Percentiles rank a stretch among this genome's conserved stretches.
Evolutionary conservation across 805 yeast genomes (phyloP).

Genomic region (Metschnikowia orientalis): DNA sequence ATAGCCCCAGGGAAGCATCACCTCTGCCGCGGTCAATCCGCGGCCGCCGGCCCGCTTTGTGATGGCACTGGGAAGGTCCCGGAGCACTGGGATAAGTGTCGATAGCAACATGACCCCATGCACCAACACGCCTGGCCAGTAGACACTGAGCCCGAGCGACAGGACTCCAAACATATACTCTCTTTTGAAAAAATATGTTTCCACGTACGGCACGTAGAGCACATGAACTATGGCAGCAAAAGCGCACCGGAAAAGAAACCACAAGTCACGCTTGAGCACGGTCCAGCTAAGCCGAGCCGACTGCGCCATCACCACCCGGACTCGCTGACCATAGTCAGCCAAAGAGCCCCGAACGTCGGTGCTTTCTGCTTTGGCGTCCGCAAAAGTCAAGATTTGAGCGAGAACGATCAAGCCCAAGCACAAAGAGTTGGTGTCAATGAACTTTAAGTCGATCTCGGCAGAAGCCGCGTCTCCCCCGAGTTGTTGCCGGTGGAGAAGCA

Average conservation of each 20-base stretch:
- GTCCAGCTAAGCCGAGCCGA: conserved; percentile 1
- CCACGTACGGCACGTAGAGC: too few relatives aligned
- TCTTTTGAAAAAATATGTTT: too few relatives aligned
- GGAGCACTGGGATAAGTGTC: conserved; percentile 11
- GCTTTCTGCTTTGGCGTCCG: conserved; percentile 5
- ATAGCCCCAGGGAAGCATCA: too few relatives aligned
- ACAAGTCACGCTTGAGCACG: neutral
- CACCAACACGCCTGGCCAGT: conserved; percentile 12
- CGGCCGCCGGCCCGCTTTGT: too few relatives aligned
- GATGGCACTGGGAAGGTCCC: too few relatives aligned
- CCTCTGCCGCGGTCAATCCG: too few relatives aligned
- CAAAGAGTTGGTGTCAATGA: conserved; percentile 8
- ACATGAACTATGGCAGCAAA: conserved; percentile 2
- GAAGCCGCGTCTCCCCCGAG: neutral
- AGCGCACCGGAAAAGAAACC: neutral
- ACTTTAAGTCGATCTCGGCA: conserved; percentile 5
- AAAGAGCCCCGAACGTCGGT: conserved; percentile 7
- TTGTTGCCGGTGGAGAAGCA: neutral
- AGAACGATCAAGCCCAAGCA: conserved; percentile 10
- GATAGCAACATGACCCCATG: conserved; percentile 9
- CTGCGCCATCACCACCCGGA: too few relatives aligned
- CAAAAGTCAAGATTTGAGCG: conserved; percentile 1
- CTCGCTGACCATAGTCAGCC: conserved; percentile 7
- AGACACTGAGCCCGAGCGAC: too few relatives aligned
- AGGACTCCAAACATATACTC: too few relatives aligned